Evolutionary conservation across 2,329 filamentous ascomycete species (phyloP), one percentile per base, ranked within the genome.

Genomic region (Knoxdaviesia capensis): DNA sequence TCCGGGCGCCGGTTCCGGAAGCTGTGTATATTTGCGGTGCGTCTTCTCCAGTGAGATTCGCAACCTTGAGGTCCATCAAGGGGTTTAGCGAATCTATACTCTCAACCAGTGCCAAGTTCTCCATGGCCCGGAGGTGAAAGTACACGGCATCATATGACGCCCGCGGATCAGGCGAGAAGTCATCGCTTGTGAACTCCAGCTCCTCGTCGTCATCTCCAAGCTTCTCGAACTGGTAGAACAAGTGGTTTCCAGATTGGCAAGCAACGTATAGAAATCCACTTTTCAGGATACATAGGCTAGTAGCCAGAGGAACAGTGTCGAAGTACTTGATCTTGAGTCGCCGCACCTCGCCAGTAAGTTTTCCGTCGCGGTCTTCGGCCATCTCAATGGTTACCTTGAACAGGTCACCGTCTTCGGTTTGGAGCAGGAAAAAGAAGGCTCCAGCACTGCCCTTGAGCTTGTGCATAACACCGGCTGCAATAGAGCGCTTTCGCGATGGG

Each of bases 371-470:
- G 51, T 93, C 83, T 50, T 87, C 80, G 7, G 77, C 70, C 77
- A 94, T 88, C 48, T 94, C 86, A 46, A 98, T 77, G 1, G 80
- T 94, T 40, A 96, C 72, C 57, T 96, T 96, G 69, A 98, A 96
- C 6, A 98, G 66, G 57, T 98, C 92, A n/a, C 90, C 90, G 56
- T 98, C 92, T 44, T 98, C 90, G 1, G 83, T 86, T 56, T 99
- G 90, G 1, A 98, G 64, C 3, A 99, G 71, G 56, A 96, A 94
- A 65, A 98, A 99, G 63, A 98, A 98, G 2, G 87, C 86, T 31
- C 86, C 86, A 5, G 68, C 69, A 45, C 68, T 77, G 46, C 75
- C 74, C 52, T 90, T 88, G 56, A 94, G 78, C 58, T 92, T 93
- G 62, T 98, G 90, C 77, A 96, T 88, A n/a, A 94, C 86, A 40